A percentile compares a stretch with the other conserved stretches of the same genome.
phyloP scores from a whole-genome alignment of 345 rosid species.

The Euphorbia tirucalli region DNA sequence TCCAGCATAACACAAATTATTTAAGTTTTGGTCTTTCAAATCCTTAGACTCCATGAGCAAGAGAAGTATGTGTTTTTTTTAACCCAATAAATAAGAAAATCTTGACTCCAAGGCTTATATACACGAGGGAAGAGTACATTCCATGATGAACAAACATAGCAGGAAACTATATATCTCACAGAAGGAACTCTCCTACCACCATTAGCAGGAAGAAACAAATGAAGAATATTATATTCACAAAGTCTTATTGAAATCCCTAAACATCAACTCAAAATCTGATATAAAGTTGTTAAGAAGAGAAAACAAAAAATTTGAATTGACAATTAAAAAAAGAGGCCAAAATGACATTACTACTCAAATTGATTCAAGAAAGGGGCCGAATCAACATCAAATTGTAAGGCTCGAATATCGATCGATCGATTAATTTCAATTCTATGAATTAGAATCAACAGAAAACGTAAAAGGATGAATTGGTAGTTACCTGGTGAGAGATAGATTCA shows the following conservation, averaged over 20 bases:
- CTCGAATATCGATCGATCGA: neutral
- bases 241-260: too few species aligned
- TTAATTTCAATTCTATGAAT: too few species aligned
- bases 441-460: neutral
- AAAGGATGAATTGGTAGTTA: constrained; percentile 5
- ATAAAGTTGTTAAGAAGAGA: too few species aligned
- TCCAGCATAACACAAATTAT: too few species aligned
- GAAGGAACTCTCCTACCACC: neutral
- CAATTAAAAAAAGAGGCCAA: neutral
- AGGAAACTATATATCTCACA: neutral
- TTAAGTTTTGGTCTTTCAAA: too few species aligned
- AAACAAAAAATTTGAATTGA: too few species aligned
- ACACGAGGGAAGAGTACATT: too few species aligned
- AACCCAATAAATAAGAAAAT: neutral
- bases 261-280: too few species aligned
- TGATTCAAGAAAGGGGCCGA: neutral
- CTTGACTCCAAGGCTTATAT: too few species aligned
- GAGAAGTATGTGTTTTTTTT: neutral
- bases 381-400: too few species aligned
- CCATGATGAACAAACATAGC: neutral
- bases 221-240: too few species aligned
- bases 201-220: neutral
- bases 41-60: too few species aligned
- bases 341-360: neutral
- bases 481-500: constrained; percentile 78